Base-by-base conservation (phyloP, 2,329 filamentous ascomycete species). In the Colletotrichum melonis region DNA sequence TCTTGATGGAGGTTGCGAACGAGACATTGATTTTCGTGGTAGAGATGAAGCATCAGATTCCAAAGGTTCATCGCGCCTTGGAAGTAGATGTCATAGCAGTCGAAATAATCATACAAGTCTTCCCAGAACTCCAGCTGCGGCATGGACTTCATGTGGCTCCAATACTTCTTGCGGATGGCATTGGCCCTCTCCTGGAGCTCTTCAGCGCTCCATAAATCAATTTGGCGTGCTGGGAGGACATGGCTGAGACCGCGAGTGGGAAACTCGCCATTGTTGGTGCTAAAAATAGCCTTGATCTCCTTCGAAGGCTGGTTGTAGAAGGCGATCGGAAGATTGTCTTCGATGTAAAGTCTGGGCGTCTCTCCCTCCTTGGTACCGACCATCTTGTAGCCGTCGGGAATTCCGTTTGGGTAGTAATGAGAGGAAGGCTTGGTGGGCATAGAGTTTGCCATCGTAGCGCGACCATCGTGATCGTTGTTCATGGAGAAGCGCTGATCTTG, bases 11-110 rank as follows among this genome's bases (percentile, higher is more conserved):
- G 32, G 24, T 81, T 80, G 2, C 72, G 65, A 16, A 77, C 67
- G 42, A 85, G 80, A 14, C 79, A 77, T 46, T 77, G 69, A 32
- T 87, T 88, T 76, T 87, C 85, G 19, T 81, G 79, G 54, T 76
- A 78, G 1, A 88, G 77, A 9, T 82, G 81, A 35, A 83, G 81
- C 57, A 87, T 75, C 42, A 88, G 80, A 30, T 84, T 85, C 83
- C 84, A 87, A 14, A 89, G 79, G 73, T 89, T 89, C 73, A 84
- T 79, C 0, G 84, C 84, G 8, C 88, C 88, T 14, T 83, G 80
- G 46, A 81, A 60, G 77, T 86, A 89, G 32, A 89, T 79, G 63
- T 89, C 87, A 11, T 78, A 71, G 1, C 83, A 81, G 74, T 89
- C 87, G 60, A 86, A 89, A 75, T 86, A 88, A 2, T 78, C 76